Conservation (phyloP, 2,329 filamentous ascomycete species). For the Penicillium sclerotiorum region DNA sequence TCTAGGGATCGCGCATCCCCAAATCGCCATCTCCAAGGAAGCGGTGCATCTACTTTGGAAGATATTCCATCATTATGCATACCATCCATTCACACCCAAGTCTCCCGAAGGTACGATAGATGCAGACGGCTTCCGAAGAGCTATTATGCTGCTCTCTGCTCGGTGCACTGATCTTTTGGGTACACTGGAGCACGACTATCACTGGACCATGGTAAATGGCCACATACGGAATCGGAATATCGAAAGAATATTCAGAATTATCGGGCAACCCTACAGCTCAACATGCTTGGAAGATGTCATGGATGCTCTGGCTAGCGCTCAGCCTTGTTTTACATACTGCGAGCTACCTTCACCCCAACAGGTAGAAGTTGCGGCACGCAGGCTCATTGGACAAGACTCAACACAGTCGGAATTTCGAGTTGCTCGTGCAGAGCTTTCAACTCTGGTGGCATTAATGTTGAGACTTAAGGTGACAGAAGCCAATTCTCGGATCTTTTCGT, state of each 20-base stretch:
- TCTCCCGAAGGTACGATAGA: neutral
- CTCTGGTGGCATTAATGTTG: neutral
- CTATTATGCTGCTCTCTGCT: neutral
- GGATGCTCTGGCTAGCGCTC: neutral
- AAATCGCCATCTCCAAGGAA: neutral
- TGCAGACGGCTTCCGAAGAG: neutral
- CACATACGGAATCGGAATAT: neutral
- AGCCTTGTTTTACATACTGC: neutral
- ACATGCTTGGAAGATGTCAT: neutral
- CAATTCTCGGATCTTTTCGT: neutral
- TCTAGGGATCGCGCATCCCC: neutral
- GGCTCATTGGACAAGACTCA: neutral
- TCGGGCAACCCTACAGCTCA: neutral
- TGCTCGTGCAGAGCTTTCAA: neutral
- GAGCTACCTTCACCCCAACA: neutral
- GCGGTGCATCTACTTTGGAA: neutral
- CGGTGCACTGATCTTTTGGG: neutral
- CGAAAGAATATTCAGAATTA: neutral
- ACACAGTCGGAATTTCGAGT: neutral
- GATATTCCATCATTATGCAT: neutral
- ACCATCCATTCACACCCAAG: neutral
- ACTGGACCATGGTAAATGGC: neutral
- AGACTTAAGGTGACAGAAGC: neutral
- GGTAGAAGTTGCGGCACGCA: neutral
- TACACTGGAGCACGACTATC: neutral